Evolutionary conservation across 352 stramenopile species (phyloP).

Genomic region (Globisporangium paroecandrum): DNA sequence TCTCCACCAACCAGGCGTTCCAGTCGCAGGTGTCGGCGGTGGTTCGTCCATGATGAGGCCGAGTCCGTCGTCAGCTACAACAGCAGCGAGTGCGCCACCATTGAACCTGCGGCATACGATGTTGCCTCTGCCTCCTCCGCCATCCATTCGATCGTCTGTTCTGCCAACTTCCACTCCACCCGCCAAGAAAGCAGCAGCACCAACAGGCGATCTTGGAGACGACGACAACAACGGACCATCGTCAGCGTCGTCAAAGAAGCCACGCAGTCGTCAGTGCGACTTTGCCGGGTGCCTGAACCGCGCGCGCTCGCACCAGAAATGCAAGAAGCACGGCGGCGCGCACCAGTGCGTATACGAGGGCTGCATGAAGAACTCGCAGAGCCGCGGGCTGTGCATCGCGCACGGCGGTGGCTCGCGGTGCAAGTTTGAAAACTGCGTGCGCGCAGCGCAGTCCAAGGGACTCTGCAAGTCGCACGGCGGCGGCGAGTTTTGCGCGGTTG

Average conservation of each 20-base stretch:
- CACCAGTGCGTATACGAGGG: slow-evolving; percentile 82
- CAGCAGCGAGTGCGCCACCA: background rate
- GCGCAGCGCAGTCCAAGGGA: slow-evolving; percentile 81
- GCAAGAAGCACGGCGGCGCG: slow-evolving; percentile 87
- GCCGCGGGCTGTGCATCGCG: slow-evolving; percentile 78
- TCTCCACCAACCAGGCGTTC: background rate
- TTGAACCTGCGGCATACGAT: slow-evolving; percentile 7
- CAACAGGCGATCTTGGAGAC: slow-evolving; percentile 16
- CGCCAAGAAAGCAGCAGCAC: slow-evolving; percentile 4
- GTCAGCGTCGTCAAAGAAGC: slow-evolving; percentile 27
- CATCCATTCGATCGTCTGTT: slow-evolving; percentile 7
- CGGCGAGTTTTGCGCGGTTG: slow-evolving; percentile 76
- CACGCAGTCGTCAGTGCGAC: slow-evolving; percentile 62
- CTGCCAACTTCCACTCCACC: background rate
- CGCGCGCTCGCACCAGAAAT: slow-evolving; percentile 81
- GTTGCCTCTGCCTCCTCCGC: background rate
- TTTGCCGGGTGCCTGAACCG: slow-evolving; percentile 74
- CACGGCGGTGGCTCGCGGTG: slow-evolving; percentile 80
- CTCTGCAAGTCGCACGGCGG: slow-evolving; percentile 85
- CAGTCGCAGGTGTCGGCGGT: background rate
- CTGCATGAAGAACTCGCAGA: slow-evolving; percentile 87
- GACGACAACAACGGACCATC: slow-evolving; percentile 2
- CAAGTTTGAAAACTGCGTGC: slow-evolving; percentile 73
- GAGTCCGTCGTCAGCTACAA: background rate
- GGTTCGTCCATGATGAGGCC: slow-evolving; percentile 1